These are phyloP conservation scores for Xylariales sp. DNA, from an alignment of 2,329 filamentous ascomycete genomes.

Conservation along the genomic window DNA sequence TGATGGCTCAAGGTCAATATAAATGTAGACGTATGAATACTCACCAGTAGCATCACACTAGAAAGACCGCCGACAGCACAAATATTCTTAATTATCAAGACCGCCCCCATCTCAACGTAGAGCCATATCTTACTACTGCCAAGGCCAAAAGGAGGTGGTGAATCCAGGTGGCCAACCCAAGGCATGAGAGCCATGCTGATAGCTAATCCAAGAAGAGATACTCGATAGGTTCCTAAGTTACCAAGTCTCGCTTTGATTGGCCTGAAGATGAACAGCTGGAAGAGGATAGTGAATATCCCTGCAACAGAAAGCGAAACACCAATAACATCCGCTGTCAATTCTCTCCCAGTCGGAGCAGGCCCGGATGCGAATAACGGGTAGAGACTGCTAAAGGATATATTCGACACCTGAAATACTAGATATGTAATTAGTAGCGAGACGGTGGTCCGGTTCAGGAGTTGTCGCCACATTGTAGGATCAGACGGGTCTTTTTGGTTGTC, in stretches of 20 bases:
- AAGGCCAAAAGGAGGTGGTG: slow-evolving; percentile 49
- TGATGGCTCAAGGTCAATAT: not conserved
- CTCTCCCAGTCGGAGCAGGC: slow-evolving; percentile 69
- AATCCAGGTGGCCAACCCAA: slow-evolving; percentile 75
- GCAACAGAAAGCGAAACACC: slow-evolving; percentile 82
- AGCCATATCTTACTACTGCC: slow-evolving; percentile 65
- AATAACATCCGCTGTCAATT: slow-evolving; percentile 72
- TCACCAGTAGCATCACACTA: slow-evolving; percentile 79
- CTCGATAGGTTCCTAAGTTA: slow-evolving; percentile 79
- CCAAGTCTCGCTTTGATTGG: slow-evolving; percentile 73
- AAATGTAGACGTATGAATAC: slow-evolving; percentile 23
- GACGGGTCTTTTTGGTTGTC: slow-evolving; percentile 35
- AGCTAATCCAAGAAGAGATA: slow-evolving; percentile 74
- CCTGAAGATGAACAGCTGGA: slow-evolving; percentile 84
- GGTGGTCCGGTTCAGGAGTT: slow-evolving; percentile 74
- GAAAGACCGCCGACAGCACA: slow-evolving; percentile 86
- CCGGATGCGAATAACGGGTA: slow-evolving; percentile 90
- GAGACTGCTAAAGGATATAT: slow-evolving; percentile 91
- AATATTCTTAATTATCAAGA: slow-evolving; percentile 84
- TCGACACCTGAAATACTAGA: slow-evolving; percentile 87
- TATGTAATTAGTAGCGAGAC: slow-evolving; percentile 79
- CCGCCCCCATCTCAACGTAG: slow-evolving; percentile 73
- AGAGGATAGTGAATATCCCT: slow-evolving; percentile 79
- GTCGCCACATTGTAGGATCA: slow-evolving; percentile 45
- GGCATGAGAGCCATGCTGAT: slow-evolving; percentile 84